Base-by-base conservation (phyloP, 345 rosid genomes). In the Cardamine chenopodiifolia region DNA sequence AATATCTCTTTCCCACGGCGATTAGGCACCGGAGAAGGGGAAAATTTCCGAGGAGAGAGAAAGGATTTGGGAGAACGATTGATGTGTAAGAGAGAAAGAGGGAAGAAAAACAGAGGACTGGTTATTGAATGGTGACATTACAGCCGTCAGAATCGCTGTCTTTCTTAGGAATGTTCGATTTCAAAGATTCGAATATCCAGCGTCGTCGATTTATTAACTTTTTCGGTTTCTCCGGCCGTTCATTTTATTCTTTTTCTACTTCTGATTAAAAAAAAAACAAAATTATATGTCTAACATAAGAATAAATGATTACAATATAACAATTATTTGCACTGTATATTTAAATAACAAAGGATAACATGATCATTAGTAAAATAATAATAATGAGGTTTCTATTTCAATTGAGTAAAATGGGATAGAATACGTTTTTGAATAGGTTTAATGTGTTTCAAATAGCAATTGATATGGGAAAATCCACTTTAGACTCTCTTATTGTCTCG, bases 151-250 rank as follows among this genome's bases (percentile, higher is more conserved):
- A 84, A 85, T 52, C 90, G 83, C 76, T 44, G 85, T 86, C 81
- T 59, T 78, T 5, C 26, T 78, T 69, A 44, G 87, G 97, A 86
- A 87, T 90, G 89, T 91, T 85, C 89, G 48, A 23, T 64, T 23
- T 45, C 8, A 57, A 69, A 84, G 93, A 87, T 94, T 86, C 96
- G 93, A 76, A 90, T 91, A 91, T 87, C 65, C 71, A 6, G 1
- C 8, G 2, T 13, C 49, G 2, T 71, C 26, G 31, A 2, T 62
- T 62, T 35, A 3, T 50, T 72, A 63, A 10, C 37, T 72, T 8
- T 47, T 39, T 31, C 12, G 45, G 20, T 44, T 35, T 35, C 14
- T 26, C 23, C 31, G 40, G 10, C 47, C 23, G 15, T 61, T 71
- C 2, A 31, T 71, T 71, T 42, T 49, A 7, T 3, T 15, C 11